Conservation (phyloP, 179 eudicot genomes). For the Corrigiola litoralis region DNA sequence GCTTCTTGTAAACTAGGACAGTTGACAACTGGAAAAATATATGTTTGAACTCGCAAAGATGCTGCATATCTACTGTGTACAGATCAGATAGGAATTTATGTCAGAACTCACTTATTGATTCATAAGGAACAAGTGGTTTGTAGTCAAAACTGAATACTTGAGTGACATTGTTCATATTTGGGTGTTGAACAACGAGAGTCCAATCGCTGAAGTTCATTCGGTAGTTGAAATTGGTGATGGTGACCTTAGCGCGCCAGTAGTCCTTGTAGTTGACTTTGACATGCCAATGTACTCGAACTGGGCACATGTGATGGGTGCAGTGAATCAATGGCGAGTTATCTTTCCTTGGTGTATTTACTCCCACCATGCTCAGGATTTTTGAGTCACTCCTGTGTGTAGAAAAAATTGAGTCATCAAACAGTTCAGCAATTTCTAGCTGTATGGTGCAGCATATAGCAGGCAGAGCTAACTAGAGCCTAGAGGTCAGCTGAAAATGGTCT, state of each 20-base stretch:
- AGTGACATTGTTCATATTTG: constrained; percentile 77
- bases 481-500: no score
- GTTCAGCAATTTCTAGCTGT: background rate
- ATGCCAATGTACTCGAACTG: constrained; percentile 84
- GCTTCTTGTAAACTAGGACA: no score
- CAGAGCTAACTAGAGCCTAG: no score
- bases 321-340: constrained; percentile 56
- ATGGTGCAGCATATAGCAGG: no score
- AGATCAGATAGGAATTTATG: no score
- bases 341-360: constrained; percentile 60
- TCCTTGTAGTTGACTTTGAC: constrained; percentile 72
- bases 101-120: constrained; percentile 58
- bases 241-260: constrained; percentile 75
- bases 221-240: constrained; percentile 76
- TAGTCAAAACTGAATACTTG: constrained; percentile 83
- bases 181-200: constrained; percentile 83
- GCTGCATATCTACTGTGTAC: no score
- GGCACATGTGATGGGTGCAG: constrained; percentile 86
- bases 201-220: constrained; percentile 64
- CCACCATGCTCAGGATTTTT: constrained; percentile 34
- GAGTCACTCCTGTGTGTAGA: background rate
- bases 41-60: no score
- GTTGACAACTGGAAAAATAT: no score
- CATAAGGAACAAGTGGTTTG: constrained; percentile 68
- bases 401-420: background rate